phyloP scores from a whole-genome alignment of 2,329 filamentous ascomycete genomes.

The Hymenoscyphus scutula region DNA sequence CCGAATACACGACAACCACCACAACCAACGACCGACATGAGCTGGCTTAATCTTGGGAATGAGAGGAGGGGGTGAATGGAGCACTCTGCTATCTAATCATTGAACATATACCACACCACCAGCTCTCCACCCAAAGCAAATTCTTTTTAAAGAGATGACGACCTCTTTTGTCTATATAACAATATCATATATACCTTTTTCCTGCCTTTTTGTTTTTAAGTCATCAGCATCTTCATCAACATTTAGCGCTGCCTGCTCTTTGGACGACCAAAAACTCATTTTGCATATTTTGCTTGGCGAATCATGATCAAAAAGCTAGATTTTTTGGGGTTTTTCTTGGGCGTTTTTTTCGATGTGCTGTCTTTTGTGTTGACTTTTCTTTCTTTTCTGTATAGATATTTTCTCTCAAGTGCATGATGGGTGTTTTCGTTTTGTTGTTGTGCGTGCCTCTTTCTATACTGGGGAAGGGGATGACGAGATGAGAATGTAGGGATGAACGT shows the following conservation, averaged over 20 bases:
- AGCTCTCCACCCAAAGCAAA: neutral
- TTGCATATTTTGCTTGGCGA: neutral
- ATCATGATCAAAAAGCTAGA: neutral
- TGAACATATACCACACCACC: neutral
- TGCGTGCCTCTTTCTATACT: too few relatives aligned
- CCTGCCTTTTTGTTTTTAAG: neutral
- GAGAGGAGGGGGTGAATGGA: slow-evolving; percentile 1
- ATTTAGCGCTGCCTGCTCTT: neutral
- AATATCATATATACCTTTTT: neutral
- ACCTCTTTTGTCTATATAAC: neutral
- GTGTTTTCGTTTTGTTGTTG: too few relatives aligned
- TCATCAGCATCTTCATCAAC: neutral
- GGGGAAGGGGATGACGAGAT: neutral
- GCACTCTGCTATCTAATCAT: neutral
- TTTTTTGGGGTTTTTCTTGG: neutral
- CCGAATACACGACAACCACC: slow-evolving; percentile 18
- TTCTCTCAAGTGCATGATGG: neutral
- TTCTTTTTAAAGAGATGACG: neutral
- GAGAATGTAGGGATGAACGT: neutral
- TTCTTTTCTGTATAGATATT: too few relatives aligned
- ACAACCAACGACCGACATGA: slow-evolving; percentile 63
- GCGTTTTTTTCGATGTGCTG: neutral
- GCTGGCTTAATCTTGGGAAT: slow-evolving; percentile 70
- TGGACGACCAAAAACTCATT: neutral
- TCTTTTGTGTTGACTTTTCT: too few relatives aligned